These are phyloP conservation scores for Carex pumila DNA, from an alignment of 176 grass and related monocot genomes.

Conservation along the genomic window DNA sequence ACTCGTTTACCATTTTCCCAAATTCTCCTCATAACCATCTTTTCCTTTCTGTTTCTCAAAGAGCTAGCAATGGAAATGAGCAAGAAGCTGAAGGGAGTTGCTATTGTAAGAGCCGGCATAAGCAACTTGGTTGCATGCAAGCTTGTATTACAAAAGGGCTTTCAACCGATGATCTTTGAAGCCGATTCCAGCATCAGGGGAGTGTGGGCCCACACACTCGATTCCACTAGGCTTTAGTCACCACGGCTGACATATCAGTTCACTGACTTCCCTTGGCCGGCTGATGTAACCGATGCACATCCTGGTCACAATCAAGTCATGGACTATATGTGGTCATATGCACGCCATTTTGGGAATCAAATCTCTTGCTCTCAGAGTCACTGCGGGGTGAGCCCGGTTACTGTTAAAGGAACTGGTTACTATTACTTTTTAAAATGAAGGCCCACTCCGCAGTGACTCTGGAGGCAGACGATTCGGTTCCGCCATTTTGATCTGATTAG, in stretches of 20 bases:
- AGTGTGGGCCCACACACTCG: slow-evolving; percentile 33
- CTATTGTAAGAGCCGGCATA: slow-evolving; percentile 32
- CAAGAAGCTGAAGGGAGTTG: slow-evolving; percentile 18
- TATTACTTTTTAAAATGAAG: too few relatives aligned
- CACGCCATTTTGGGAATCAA: too few relatives aligned
- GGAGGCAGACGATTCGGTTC: too few relatives aligned
- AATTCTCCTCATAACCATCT: background rate
- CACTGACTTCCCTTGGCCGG: slow-evolving; percentile 35
- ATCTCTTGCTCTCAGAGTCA: too few relatives aligned
- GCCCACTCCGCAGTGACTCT: too few relatives aligned
- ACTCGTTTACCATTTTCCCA: background rate
- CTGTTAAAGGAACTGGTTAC: too few relatives aligned
- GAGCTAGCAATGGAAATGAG: background rate
- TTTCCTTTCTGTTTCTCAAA: background rate
- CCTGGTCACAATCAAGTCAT: slow-evolving; percentile 32
- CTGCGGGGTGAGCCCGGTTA: too few relatives aligned
- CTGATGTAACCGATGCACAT: background rate
- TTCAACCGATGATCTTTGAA: slow-evolving; percentile 27
- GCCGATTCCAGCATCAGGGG: slow-evolving; percentile 24
- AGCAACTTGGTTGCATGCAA: slow-evolving; percentile 31
- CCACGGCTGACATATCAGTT: slow-evolving; percentile 19
- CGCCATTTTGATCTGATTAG: slow-evolving; percentile 29
- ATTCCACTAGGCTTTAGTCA: slow-evolving; percentile 31
- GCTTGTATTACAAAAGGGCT: slow-evolving; percentile 15
- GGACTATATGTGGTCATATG: slow-evolving; percentile 28